A percentile compares a stretch with the other conserved stretches of the same genome.
phyloP scores from a whole-genome alignment of 2,329 filamentous ascomycete genomes.

The Colletotrichum agaves region DNA sequence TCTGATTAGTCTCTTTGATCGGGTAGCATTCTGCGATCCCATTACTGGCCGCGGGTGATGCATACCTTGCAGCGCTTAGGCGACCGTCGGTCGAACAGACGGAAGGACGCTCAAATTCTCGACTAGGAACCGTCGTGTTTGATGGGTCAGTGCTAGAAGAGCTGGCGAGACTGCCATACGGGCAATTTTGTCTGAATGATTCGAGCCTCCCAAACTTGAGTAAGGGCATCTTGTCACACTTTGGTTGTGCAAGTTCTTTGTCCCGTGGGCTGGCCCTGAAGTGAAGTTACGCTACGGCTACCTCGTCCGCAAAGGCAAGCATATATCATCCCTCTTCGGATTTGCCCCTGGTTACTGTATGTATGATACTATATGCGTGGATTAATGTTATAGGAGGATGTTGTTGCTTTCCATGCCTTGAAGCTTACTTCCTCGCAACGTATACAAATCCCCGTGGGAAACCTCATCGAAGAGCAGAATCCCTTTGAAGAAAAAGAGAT shows the following conservation, averaged over 20 bases:
- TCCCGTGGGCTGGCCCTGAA: too few species aligned
- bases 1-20: background rate
- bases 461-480: too few species aligned
- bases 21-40: background rate
- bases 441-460: too few species aligned
- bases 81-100: background rate
- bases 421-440: too few species aligned
- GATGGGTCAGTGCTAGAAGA: background rate
- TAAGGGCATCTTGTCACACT: background rate
- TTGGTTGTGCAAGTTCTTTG: too few species aligned
- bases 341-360: background rate
- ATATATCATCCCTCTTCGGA: too few species aligned
- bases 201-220: background rate
- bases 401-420: too few species aligned
- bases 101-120: background rate
- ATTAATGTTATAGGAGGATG: too few species aligned
- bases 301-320: too few species aligned
- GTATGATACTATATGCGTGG: too few species aligned
- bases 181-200: background rate
- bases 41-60: background rate
- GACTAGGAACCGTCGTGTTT: background rate
- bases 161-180: background rate
- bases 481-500: too few species aligned
- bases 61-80: background rate
- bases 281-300: too few species aligned